These are phyloP conservation scores for Triticum dicoccoides DNA, from an alignment of 176 grass and related monocot genomes.

Conservation along the genomic window DNA sequence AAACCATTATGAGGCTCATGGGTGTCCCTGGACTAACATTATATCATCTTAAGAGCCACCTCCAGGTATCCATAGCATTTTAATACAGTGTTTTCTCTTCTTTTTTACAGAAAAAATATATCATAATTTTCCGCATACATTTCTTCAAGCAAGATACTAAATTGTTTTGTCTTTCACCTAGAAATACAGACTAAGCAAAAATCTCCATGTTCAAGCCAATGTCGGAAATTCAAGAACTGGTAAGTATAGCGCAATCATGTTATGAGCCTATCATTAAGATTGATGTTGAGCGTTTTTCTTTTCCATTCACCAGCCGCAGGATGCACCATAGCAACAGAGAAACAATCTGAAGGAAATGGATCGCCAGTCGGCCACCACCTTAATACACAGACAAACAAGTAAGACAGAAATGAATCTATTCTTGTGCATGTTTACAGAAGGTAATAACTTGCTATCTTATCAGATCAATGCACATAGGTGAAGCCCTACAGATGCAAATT, in stretches of 20 bases:
- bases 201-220: constrained; percentile 65
- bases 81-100: neutral
- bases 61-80: constrained; percentile 70
- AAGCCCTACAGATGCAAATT: constrained; percentile 99
- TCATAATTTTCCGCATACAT: neutral
- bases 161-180: constrained; percentile 41
- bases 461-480: constrained; percentile 89
- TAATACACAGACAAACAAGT: constrained; percentile 77
- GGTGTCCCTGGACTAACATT: constrained; percentile 88
- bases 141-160: constrained; percentile 37
- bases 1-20: constrained; percentile 96
- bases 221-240: constrained; percentile 62
- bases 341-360: constrained; percentile 62
- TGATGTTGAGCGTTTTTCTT: constrained; percentile 30
- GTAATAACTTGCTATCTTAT: constrained; percentile 40
- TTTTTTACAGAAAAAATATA: neutral
- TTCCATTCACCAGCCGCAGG: constrained; percentile 34
- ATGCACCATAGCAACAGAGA: constrained; percentile 53
- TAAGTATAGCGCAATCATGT: constrained; percentile 26
- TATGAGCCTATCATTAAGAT: constrained; percentile 14
- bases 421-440: constrained; percentile 21
- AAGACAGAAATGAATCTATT: constrained; percentile 39
- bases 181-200: constrained; percentile 99
- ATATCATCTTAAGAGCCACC: constrained; percentile 99
- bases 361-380: constrained; percentile 43